phyloP scores from a whole-genome alignment of 139 green algal species.

The Picochlorum sp. region DNA sequence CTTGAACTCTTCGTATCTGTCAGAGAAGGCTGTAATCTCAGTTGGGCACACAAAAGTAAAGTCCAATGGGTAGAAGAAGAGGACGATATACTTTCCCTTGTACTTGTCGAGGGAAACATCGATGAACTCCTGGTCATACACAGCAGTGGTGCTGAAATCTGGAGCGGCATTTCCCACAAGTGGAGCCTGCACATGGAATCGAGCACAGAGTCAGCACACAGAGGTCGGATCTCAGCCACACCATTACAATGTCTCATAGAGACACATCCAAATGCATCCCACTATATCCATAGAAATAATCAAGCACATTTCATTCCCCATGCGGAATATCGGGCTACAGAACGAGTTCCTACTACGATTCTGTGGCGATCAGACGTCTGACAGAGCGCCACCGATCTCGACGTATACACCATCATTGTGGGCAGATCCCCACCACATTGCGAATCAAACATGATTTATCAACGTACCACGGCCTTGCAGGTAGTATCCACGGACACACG shows the following conservation, averaged over 20 bases:
- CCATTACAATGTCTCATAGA: too few species aligned
- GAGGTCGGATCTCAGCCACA: too few species aligned
- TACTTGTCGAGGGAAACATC: slow-evolving; percentile 84
- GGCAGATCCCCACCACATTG: too few species aligned
- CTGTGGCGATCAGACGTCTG: too few species aligned
- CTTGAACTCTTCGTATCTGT: slow-evolving; percentile 86
- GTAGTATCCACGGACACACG: background rate
- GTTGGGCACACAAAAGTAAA: slow-evolving; percentile 93
- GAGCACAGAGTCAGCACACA: too few species aligned
- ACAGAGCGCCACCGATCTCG: too few species aligned
- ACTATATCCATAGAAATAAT: too few species aligned
- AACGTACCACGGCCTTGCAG: background rate
- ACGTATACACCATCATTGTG: too few species aligned
- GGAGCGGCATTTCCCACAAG: slow-evolving; percentile 75
- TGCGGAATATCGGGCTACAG: too few species aligned
- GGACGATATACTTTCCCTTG: slow-evolving; percentile 94
- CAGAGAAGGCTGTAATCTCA: slow-evolving; percentile 97
- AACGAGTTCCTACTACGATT: too few species aligned
- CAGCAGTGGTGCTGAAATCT: slow-evolving; percentile 87
- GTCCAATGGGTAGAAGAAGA: slow-evolving; percentile 98
- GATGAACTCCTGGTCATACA: slow-evolving; percentile 92
- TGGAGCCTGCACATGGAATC: slow-evolving; percentile 15
- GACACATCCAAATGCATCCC: too few species aligned
- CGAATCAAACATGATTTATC: background rate
- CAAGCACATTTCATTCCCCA: too few species aligned